Percentiles rank a stretch among this genome's conserved stretches.
These are phyloP conservation scores for Kluyveromyces nonfermentans DNA, from an alignment of 805 yeast species.

Conservation along the genomic window DNA sequence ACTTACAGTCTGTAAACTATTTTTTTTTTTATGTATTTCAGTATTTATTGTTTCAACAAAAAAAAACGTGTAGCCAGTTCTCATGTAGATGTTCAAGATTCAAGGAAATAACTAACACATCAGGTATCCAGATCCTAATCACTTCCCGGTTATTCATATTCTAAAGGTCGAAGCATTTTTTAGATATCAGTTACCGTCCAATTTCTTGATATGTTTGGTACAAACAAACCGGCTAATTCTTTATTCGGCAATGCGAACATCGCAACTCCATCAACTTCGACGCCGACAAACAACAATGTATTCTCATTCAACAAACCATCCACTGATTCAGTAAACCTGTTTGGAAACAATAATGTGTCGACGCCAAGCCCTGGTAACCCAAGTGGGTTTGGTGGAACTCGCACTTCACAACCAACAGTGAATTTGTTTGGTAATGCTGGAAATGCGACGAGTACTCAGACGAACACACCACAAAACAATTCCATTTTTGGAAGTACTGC, in stretches of 20 bases:
- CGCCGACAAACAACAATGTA: slow-evolving; percentile 18
- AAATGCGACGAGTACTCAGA: slow-evolving; percentile 7
- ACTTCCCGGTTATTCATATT: neutral
- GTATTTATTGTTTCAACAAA: neutral
- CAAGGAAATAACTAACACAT: neutral
- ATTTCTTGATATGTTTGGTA: slow-evolving; percentile 10
- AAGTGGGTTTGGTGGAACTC: slow-evolving; percentile 7
- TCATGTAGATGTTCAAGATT: too few relatives aligned
- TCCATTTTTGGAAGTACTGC: slow-evolving; percentile 11
- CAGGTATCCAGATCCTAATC: neutral
- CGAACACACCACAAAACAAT: slow-evolving; percentile 11
- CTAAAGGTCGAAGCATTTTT: neutral
- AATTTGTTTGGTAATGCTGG: slow-evolving; percentile 14
- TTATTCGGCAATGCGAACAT: slow-evolving; percentile 22
- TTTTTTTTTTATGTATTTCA: too few relatives aligned
- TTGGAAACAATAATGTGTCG: slow-evolving; percentile 13
- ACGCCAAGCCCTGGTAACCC: slow-evolving; percentile 18
- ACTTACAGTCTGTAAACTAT: neutral
- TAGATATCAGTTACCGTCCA: neutral
- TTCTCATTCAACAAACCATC: slow-evolving; percentile 16
- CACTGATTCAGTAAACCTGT: slow-evolving; percentile 18
- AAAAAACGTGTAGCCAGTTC: too few relatives aligned
- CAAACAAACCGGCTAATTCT: slow-evolving; percentile 17
- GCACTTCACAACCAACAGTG: slow-evolving; percentile 2
- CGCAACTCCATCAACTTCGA: slow-evolving; percentile 28